A percentile compares a stretch with the other conserved stretches of the same genome.
phyloP scores from a whole-genome alignment of 2,329 filamentous ascomycete genomes.

The Xylariaceae sp. region DNA sequence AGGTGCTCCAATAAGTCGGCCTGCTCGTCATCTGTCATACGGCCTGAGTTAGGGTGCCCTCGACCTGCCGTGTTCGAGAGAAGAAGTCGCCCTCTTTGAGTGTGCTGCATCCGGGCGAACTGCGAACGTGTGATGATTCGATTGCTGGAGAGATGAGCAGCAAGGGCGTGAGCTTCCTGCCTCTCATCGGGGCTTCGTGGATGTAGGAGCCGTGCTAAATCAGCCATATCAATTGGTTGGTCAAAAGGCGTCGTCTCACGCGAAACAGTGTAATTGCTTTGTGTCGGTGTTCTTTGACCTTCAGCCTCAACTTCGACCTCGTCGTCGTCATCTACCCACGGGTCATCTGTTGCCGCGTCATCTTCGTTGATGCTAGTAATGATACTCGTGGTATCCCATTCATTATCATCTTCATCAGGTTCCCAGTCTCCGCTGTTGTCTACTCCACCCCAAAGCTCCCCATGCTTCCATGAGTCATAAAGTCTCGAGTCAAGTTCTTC shows the following conservation, averaged over 20 bases:
- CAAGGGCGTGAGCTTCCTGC: slow-evolving; percentile 79
- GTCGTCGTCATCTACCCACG: slow-evolving; percentile 50
- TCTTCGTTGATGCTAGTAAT: slow-evolving; percentile 57
- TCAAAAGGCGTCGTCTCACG: slow-evolving; percentile 66
- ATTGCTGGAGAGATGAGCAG: slow-evolving; percentile 76
- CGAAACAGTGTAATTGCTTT: slow-evolving; percentile 57
- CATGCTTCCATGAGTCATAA: slow-evolving; percentile 83
- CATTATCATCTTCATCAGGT: slow-evolving; percentile 58
- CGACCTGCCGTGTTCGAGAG: slow-evolving; percentile 52
- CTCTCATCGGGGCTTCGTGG: slow-evolving; percentile 78
- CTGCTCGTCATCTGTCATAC: slow-evolving; percentile 62
- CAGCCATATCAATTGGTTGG: slow-evolving; percentile 66
- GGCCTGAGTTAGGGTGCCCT: slow-evolving; percentile 40
- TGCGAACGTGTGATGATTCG: slow-evolving; percentile 81
- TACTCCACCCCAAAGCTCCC: slow-evolving; percentile 82
- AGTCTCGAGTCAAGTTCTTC: slow-evolving; percentile 73
- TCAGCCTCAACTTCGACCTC: slow-evolving; percentile 41
- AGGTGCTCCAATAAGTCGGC: slow-evolving; percentile 66
- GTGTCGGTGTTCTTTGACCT: slow-evolving; percentile 75
- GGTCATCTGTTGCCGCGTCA: slow-evolving; percentile 54
- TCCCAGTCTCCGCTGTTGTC: slow-evolving; percentile 83
- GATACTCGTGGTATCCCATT: slow-evolving; percentile 80
- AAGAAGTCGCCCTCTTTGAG: slow-evolving; percentile 73
- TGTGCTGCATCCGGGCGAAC: slow-evolving; percentile 71
- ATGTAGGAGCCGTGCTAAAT: slow-evolving; percentile 81